Evolutionary conservation across 23 red algal species (phyloP), one percentile per base, ranked within the genome.

Genomic region (Gracilaria caudata): DNA sequence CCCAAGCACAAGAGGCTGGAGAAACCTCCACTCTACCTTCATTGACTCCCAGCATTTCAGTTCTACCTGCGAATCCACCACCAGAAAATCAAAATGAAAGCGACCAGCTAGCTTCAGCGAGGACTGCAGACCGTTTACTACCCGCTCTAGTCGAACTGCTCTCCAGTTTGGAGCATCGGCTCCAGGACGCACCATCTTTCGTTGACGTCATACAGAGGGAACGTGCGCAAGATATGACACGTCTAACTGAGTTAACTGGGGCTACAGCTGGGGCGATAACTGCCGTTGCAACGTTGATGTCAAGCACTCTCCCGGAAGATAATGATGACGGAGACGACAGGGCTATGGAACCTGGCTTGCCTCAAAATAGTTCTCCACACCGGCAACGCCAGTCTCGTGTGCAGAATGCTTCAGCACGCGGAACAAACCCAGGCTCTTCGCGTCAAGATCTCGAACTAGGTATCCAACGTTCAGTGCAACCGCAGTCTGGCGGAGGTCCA

Each of bases 241-340:
- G 17, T 7, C 14, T 71, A 41, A 71, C 33, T 39, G 34, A 71
- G 37, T 41, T 71, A 41, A 41, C 20, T 21, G 65, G 65, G 5
- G 65, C 34, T 2, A 71, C 65, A n/a, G 65, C 65, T 41, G 65
- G 65, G 39, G 34, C 65, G 40, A 71, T 71, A 34, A 71, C 65
- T 14, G 65, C 65, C 13, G 65, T 71, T 7, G 65, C 65, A 13
- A 71, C 37, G 32, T 41, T 71, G 33, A 36, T 71, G 13, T 71
- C 65, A 7, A 41, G 34, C 37, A 41, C 26, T 39, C 65, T 71
- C 40, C 65, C 65, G 21, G 65, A 6, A 41, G 34, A 36, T 2
- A 19, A 71, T 39, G 65, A 41, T 16, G 34, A 41, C 2, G 65
- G 40, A 0, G 20, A 39, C 7, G 65, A 71, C 3, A 71, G 65